Evolutionary conservation across 1,284 basidiomycete genomes (phyloP), one percentile per base, ranked within the genome.

Genomic region (Sporisorium reilianum): DNA sequence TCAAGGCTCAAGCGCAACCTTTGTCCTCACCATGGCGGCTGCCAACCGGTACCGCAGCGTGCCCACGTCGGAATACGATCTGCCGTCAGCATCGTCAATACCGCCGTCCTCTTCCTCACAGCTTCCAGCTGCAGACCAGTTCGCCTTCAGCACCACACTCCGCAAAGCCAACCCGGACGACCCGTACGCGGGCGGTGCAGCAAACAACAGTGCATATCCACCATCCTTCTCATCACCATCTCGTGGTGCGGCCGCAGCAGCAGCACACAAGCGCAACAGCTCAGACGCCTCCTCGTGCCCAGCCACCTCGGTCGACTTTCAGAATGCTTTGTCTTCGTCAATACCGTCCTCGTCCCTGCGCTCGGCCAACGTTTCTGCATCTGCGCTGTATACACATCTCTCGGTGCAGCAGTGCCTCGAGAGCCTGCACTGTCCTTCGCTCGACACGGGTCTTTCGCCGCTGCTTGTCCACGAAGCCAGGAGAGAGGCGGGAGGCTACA

Each of bases 401-500:
- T 64, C 57, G 16, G 70, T 77, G 1, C 25, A 62, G 8, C 66
- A 81, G 26, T 69, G 67, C 25, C 63, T 78, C 30, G 53, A 66
- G 32, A 57, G 42, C 14, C 64, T 81, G 3, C 61, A 67, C 38
- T 75, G 70, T 30, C 67, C 75, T 8, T 78, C 79, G 11, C 73
- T 81, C 26, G 45, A 72, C 0, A 41, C 58, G 7, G 81, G 81
- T 11, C 60, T 82, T 2, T 49, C 65, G 3, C 45, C 64, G 32
- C 50, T 62, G 8, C 28, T 69, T 25, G 80, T 79, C 1, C 64
- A 69, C 3, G 52, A 68, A n/a, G 57, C 66, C 1, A 63, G 80
- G 23, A 32, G 52, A 2, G 41, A 56, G 38, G 64, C 70, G 2
- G 80, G 80, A 0, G 74, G 77, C 5, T 74, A 69, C 48, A 98